Evolutionary conservation across 495 filamentous ascomycete genomes (phyloP).

Genomic region (Neurospora sp.): DNA sequence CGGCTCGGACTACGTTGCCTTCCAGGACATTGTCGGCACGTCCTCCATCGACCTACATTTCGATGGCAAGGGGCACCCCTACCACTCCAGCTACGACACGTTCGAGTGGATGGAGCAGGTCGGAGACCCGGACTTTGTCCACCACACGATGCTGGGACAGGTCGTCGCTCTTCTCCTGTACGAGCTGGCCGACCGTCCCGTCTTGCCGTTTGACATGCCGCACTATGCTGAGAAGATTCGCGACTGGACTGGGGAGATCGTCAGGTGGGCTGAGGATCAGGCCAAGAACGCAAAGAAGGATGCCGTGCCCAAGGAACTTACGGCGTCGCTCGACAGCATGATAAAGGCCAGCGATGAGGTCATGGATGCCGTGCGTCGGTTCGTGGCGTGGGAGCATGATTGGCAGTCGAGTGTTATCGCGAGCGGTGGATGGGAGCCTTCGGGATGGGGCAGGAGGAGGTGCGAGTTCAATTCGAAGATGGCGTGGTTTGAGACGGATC

Average conservation of each 20-base stretch:
- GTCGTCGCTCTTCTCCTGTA: constrained; percentile 75
- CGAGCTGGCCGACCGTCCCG: constrained; percentile 68
- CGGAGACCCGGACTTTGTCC: constrained; percentile 72
- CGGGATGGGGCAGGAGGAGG: constrained; percentile 50
- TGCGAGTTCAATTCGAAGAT: constrained; percentile 61
- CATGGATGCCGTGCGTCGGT: constrained; percentile 46
- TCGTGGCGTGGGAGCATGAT: constrained; percentile 59
- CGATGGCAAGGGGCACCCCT: constrained; percentile 54
- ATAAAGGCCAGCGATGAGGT: constrained; percentile 52
- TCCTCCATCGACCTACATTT: constrained; percentile 86
- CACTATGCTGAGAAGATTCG: constrained; percentile 50
- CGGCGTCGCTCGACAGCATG: constrained; percentile 44
- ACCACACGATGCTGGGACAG: constrained; percentile 71
- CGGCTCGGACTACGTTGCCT: constrained; percentile 84
- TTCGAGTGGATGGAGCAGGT: constrained; percentile 74
- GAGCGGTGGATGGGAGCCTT: constrained; percentile 59
- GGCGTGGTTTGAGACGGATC: constrained; percentile 69
- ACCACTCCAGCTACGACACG: constrained; percentile 80
- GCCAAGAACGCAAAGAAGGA: constrained; percentile 22
- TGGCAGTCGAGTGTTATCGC: constrained; percentile 62
- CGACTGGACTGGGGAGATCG: constrained; percentile 55
- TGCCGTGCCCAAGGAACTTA: constrained; percentile 10
- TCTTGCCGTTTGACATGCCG: constrained; percentile 73
- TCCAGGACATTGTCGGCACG: constrained; percentile 88
- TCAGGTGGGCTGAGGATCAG: constrained; percentile 50